Conservation (phyloP, 495 filamentous ascomycete species). For the Haplographium delicatum region DNA sequence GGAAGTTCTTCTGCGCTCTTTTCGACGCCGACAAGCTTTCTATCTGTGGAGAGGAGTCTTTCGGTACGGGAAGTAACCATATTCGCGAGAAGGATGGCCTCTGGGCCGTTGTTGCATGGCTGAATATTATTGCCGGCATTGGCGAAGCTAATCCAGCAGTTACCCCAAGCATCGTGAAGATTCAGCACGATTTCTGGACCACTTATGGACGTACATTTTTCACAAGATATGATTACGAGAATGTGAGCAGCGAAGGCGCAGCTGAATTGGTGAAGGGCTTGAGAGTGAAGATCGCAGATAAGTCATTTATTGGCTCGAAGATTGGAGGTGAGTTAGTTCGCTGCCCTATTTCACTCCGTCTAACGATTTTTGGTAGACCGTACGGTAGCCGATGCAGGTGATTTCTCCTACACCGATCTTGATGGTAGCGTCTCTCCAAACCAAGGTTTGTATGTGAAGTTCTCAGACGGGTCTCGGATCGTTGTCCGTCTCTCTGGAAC, state of each 20-base stretch:
- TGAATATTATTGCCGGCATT: constrained; percentile 96
- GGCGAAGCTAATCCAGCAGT: constrained; percentile 70
- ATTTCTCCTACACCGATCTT: constrained; percentile 96
- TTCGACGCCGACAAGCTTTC: constrained; percentile 97
- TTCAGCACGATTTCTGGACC: constrained; percentile 96
- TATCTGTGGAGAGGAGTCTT: constrained; percentile 97
- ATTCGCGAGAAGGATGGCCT: constrained; percentile 98
- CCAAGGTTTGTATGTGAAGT: constrained; percentile 92
- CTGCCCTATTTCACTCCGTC: neutral
- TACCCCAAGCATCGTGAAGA: constrained; percentile 83
- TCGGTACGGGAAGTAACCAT: constrained; percentile 98
- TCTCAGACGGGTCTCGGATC: constrained; percentile 90
- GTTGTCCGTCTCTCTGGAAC: constrained; percentile 93
- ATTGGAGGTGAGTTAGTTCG: constrained; percentile 51
- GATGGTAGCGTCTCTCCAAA: constrained; percentile 93
- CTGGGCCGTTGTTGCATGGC: constrained; percentile 95
- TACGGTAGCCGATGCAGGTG: constrained; percentile 82
- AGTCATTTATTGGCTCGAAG: constrained; percentile 72
- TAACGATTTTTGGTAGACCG: constrained; percentile 39
- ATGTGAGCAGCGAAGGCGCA: constrained; percentile 84
- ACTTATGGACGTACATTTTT: constrained; percentile 98
- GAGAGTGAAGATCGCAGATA: constrained; percentile 60
- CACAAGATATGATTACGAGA: constrained; percentile 97
- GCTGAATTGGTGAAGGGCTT: constrained; percentile 80
- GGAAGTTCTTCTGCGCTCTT: constrained; percentile 99